Evolutionary conservation across 129 eudicot genomes (phyloP).

Genomic region (Logfia minima): DNA sequence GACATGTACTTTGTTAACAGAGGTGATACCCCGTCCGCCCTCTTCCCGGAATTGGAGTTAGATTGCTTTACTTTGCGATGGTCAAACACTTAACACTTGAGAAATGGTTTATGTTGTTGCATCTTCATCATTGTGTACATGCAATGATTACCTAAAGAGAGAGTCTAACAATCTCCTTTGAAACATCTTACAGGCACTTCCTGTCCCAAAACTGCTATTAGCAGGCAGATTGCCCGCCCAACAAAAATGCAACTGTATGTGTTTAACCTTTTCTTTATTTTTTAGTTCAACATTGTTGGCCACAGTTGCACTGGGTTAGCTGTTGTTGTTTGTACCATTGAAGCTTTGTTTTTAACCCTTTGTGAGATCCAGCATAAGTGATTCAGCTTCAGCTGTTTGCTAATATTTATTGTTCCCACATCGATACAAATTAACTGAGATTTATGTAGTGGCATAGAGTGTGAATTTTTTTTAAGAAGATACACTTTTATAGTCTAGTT

Average conservation of each 20-base stretch:
- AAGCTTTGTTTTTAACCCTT: neutral
- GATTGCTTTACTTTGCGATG: conserved; percentile 14
- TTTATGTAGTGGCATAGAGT: conserved; percentile 19
- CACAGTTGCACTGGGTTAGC: neutral
- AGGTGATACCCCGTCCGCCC: conserved; percentile 40
- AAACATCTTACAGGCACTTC: conserved; percentile 65
- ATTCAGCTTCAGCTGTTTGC: conserved; percentile 15
- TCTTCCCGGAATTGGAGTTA: conserved; percentile 6
- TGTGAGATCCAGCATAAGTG: conserved; percentile 3
- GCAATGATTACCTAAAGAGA: conserved; percentile 14
- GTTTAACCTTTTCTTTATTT: neutral
- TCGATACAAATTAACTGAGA: neutral
- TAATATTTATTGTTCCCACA: neutral
- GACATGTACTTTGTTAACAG: conserved; percentile 83
- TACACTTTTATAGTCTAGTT: neutral
- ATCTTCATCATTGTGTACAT: conserved; percentile 12
- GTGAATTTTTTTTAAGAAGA: neutral
- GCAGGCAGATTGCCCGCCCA: conserved; percentile 98
- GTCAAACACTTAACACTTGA: conserved; percentile 18
- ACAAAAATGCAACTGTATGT: conserved; percentile 87
- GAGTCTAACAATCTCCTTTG: conserved; percentile 15
- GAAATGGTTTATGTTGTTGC: conserved; percentile 17
- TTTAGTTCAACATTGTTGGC: conserved; percentile 5
- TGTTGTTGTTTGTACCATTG: conserved; percentile 16
- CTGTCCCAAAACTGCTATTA: conserved; percentile 90